Evolutionary conservation across 768 basidiomycete genomes (phyloP), one percentile per base, ranked within the genome.

Genomic region (Nidularia pulvinata): DNA sequence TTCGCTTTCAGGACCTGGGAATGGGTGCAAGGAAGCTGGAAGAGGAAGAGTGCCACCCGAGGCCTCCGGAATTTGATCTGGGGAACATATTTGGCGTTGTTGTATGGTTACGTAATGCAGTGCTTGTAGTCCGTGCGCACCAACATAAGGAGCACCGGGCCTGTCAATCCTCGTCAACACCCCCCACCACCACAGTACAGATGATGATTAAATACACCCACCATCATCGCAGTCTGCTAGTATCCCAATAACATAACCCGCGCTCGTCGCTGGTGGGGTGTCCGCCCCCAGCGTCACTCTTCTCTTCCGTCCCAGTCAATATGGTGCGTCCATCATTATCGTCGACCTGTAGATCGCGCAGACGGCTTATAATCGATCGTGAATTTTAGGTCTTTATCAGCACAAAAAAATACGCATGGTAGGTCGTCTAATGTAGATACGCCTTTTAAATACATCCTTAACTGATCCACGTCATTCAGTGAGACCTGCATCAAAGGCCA

Each of bases 401-500:
- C 65, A 79, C 78, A 66, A 88, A 85, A 73, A 92, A 91, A 77
- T 92, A 89, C 66, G 89, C 89, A 58, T 92, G 89, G 89, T 91
- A 66, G 47, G n/a, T 57, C 35, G 48, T 13, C 47, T n/a, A 30
- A n/a, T 19, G n/a, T 13, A 11, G 42, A 44, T 47, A 52, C n/a
- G 44, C 53, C 52, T 51, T 53, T 52, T 39, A 53, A 55, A 52
- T 52, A 43, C 42, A 42, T 46, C 45, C 19, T 43, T 54, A n/a
- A 49, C 50, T 56, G 34, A 49, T 50, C 32, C n/a, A 36, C 42
- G 19, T n/a, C 46, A 45, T 46, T 22, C 61, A 93, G 93, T 69
- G 91, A 91, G 76, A 89, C 91, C 59, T 96, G 94, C 75, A 95
- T 95, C 71, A 94, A 94, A 73, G 94, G 93, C 14, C 93, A 96